Conservation (phyloP, 495 filamentous ascomycete genomes). For the Neurospora sp. region DNA sequence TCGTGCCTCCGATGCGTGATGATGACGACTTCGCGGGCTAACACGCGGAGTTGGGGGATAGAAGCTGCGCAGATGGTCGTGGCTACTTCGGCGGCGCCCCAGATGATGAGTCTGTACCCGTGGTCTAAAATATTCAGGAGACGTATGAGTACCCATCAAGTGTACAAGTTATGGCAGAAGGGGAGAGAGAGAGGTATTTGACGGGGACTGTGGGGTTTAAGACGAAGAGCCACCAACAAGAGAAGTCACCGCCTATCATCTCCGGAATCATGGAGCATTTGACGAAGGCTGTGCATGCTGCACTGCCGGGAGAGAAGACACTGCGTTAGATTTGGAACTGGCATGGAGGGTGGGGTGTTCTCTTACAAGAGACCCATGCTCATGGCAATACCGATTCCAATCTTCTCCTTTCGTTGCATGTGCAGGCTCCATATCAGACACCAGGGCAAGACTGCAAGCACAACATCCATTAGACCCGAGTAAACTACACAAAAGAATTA, state of each 20-base stretch:
- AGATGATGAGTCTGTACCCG: slow-evolving; percentile 19
- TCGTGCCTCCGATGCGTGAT: slow-evolving; percentile 5
- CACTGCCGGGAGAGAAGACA: slow-evolving; percentile 5
- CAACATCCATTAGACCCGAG: slow-evolving; percentile 27
- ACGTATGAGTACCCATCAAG: neutral
- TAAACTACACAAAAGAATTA: slow-evolving; percentile 11
- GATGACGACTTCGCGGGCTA: slow-evolving; percentile 13
- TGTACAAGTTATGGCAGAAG: neutral
- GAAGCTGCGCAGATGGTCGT: slow-evolving; percentile 27
- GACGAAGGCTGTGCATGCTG: slow-evolving; percentile 20
- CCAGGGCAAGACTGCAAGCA: slow-evolving; percentile 29
- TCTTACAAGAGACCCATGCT: slow-evolving; percentile 30
- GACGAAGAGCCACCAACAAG: slow-evolving; percentile 8
- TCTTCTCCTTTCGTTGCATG: slow-evolving; percentile 27
- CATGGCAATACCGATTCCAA: slow-evolving; percentile 30
- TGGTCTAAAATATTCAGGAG: slow-evolving; percentile 7
- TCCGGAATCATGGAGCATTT: slow-evolving; percentile 18
- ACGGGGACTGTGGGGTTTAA: neutral
- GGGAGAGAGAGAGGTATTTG: neutral
- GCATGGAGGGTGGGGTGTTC: neutral
- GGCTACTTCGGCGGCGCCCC: slow-evolving; percentile 22
- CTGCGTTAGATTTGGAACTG: neutral
- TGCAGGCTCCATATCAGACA: slow-evolving; percentile 22
- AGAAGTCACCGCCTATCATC: slow-evolving; percentile 14
- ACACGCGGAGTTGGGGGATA: slow-evolving; percentile 24